Base-by-base conservation (phyloP, 208 protist genomes). In the Leishmania aethiopica region DNA sequence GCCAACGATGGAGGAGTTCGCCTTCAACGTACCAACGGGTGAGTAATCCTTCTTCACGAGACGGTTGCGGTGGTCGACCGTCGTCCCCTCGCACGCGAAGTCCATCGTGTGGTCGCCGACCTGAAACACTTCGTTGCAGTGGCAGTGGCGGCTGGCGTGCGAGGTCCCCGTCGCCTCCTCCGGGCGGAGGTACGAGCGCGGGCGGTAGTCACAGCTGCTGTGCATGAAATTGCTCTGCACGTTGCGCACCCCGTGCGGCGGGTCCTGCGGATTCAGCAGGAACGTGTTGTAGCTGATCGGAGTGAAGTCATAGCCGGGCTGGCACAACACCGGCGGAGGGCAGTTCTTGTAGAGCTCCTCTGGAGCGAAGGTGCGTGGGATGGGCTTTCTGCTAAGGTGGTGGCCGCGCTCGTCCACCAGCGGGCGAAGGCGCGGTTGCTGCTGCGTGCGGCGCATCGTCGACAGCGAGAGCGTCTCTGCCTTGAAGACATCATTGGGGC, bases 71-170 rank as follows among this genome's bases (percentile, higher is more conserved):
- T 96, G 90, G 79, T 97, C 83, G 55, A 95, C 78, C 19, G 77
- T 79, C n/a, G 91, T 84, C 11, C 87, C 87, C 60, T 88, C 84
- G 8, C 79, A 78, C 3, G 90, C 91, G 17, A 95, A 85, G 86
- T 97, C 94, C 83, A 95, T 80, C 11, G 94, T 97, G 90, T 96
- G 94, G 88, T 97, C 94, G 62, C 94, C 94, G 10, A 96, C 87
- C 84, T 97, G 92, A 80, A 92, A 95, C 57, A 97, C 94, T 84
- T 97, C 92, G 17, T 90, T 89, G 81, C 92, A 96, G 89, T 97
- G 92, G 78, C 92, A 92, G 86, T 96, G 92, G n/a, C 92, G 90
- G 77, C 90, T 94, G 72, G 89, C 86, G 62, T 87, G 86, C 19
- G 80, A 69, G 25, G 78, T 84, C 32, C 75, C 80, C 51, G 78